phyloP scores from a whole-genome alignment of 768 basidiomycete genomes.

The Russula vinacea region DNA sequence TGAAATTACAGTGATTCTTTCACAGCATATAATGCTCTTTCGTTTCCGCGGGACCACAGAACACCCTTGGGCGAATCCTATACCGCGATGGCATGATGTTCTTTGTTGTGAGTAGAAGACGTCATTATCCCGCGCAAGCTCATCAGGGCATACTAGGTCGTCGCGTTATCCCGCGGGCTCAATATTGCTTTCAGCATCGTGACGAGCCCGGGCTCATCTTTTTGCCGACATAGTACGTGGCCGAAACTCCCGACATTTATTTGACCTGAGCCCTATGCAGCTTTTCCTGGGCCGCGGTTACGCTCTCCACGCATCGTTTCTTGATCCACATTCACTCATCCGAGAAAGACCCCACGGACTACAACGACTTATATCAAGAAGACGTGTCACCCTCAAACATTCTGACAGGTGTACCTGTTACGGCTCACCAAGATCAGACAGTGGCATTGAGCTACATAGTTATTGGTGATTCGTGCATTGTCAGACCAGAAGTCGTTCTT shows the following conservation, averaged over 20 bases:
- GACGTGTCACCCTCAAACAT: too few relatives aligned
- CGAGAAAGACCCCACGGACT: neutral
- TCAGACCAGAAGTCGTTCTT: neutral
- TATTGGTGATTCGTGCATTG: neutral
- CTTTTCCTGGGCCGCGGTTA: constrained; percentile 13
- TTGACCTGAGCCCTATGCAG: neutral
- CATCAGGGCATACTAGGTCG: neutral
- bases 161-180: neutral
- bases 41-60: constrained; percentile 35
- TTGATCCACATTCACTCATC: constrained; percentile 15
- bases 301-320: constrained; percentile 11
- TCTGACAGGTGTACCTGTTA: too few relatives aligned
- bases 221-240: constrained; percentile 14
- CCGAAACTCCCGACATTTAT: neutral
- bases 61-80: constrained; percentile 35
- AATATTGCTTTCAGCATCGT: neutral
- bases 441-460: neutral
- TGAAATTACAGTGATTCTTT: constrained; percentile 38
- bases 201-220: neutral
- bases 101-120: constrained; percentile 37
- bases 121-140: neutral
- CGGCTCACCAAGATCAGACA: neutral
- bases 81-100: constrained; percentile 39
- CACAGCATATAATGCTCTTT: constrained; percentile 39
- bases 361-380: neutral